These are phyloP conservation scores for Trypethelium eluteriae DNA, from an alignment of 495 filamentous ascomycete genomes.

Conservation along the genomic window DNA sequence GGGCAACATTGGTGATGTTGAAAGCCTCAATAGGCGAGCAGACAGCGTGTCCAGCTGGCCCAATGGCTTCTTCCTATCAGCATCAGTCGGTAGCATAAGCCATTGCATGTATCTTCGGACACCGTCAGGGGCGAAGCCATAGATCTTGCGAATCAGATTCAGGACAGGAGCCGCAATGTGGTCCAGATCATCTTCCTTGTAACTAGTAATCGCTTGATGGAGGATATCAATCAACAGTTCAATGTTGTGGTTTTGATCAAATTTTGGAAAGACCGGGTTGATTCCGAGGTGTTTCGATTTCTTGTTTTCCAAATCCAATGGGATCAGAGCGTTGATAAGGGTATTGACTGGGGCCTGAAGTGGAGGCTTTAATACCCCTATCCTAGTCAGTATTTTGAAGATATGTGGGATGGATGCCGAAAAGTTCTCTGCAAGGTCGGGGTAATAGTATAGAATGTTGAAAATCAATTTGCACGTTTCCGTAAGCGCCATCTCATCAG, in stretches of 20 bases:
- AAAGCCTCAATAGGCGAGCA: slow-evolving; percentile 70
- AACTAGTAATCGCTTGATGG: slow-evolving; percentile 52
- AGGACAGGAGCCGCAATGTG: slow-evolving; percentile 60
- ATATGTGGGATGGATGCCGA: slow-evolving; percentile 61
- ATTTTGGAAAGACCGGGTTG: slow-evolving; percentile 53
- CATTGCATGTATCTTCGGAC: slow-evolving; percentile 56
- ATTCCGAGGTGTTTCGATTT: slow-evolving; percentile 19
- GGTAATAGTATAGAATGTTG: slow-evolving; percentile 70
- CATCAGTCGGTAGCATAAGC: slow-evolving; percentile 67
- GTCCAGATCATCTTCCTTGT: slow-evolving; percentile 62
- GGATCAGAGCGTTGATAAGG: slow-evolving; percentile 73
- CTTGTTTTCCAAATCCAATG: slow-evolving; percentile 58
- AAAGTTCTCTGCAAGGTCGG: slow-evolving; percentile 52
- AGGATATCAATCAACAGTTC: slow-evolving; percentile 68
- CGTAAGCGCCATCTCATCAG: slow-evolving; percentile 69
- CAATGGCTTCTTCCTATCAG: slow-evolving; percentile 69
- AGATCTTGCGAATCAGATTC: slow-evolving; percentile 60
- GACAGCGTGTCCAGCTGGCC: slow-evolving; percentile 68
- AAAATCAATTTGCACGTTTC: slow-evolving; percentile 87
- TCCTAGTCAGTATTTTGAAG: slow-evolving; percentile 59
- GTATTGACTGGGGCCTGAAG: slow-evolving; percentile 54
- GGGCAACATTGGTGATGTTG: slow-evolving; percentile 60
- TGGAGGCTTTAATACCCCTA: slow-evolving; percentile 48
- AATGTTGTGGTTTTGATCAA: slow-evolving; percentile 52
- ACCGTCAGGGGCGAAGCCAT: slow-evolving; percentile 60